Base-by-base conservation (phyloP, 2,329 filamentous ascomycete species). In the Aureobasidium namibiae region DNA sequence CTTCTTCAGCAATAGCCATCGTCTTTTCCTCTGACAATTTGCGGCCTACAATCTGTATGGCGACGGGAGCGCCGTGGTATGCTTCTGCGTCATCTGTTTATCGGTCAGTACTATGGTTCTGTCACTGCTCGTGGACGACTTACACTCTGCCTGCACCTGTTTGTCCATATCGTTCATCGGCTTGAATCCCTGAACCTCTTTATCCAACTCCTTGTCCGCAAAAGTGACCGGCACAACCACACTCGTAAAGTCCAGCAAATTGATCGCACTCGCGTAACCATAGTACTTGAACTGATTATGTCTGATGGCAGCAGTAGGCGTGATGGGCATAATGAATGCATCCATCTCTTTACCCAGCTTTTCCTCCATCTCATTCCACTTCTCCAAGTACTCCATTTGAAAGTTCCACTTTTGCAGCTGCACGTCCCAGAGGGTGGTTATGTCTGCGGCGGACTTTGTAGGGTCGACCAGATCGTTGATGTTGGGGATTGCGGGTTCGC, bases 21-120 rank as follows among this genome's bases (percentile, higher is more conserved):
- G 73, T 71, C 63, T 72, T 72, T 64, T 75, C 73, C 60, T 75
- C 73, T 24, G 74, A 68, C 24, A 74, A 39, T 31, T 69, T 67
- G 21, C 71, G 62, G 1, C 72, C 72, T 1, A 75, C 69, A 34
- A 75, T 52, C 49, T 74, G 72, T 54, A 75, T 14, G 44, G 68
- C 69, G 0, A 74, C 68, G 62, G 72, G 72, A 2, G 72, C 70
- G 1, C 72, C 73, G 34, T 74, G 65, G 36, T 72, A 75, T 1
- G 74, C 69, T 29, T 71, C 67, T 0, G 73, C 69, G 58, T 75
- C 72, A 61, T 75, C 72, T 74, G 9, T 10, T 3, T 23, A 6
- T 26, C 4, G 14, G 41, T 56, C 33, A 59, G 53, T 46, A 26
- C 8, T 6, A 5, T 21, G n/a, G 1, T 4, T 1, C 13, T 6